Base-by-base conservation (phyloP, 1,139 yeast genomes). In the Scheffersomyces lignicola region DNA sequence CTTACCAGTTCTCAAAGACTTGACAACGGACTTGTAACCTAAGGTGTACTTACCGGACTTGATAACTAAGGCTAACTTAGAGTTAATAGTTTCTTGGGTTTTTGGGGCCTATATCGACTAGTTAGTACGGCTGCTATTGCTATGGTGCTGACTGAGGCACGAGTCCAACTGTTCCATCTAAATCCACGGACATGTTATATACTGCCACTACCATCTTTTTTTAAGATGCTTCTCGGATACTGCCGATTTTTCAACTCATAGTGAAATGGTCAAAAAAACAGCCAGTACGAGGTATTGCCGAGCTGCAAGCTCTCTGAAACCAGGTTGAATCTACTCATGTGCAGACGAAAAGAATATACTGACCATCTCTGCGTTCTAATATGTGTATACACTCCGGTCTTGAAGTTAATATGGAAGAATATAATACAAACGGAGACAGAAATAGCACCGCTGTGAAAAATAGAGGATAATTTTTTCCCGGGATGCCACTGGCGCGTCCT, bases 1-100 rank as follows among this genome's bases (percentile, higher is more conserved):
- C 84, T 90, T 92, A 69, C 96, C 97, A 72, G 87, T 88, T 82
- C 99, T 90, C 74, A 92, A 82, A 60, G 97, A 78, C 87, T 94
- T 92, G 74, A 92, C 85, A 73, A 95, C 94, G 58, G 97, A 88
- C 82, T 92, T 92, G 96, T 89, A 94, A 69, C 99, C 99, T 64
- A 92, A 84, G 86, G 97, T 86, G 82, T 88, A 92, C 79, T 92
- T 92, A 82, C 99, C 99, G 63, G 97, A 90, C 82, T 90, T 92
- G 80, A 94, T 85, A 68, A 86, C 92, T 69, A 92, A 84, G 72
- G 96, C 95, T 73, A 92, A 88, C 81, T 90, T 90, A 75, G 96
- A 80, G 95, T 89, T 92, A 77, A 92, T 83, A 83, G 88, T 84
- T 64, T 92, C 98, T 68, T 85, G 84, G 61, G 75, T 67, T 75